These are phyloP conservation scores for Arabidopsis suecica DNA, from an alignment of 345 rosid genomes.

Conservation along the genomic window DNA sequence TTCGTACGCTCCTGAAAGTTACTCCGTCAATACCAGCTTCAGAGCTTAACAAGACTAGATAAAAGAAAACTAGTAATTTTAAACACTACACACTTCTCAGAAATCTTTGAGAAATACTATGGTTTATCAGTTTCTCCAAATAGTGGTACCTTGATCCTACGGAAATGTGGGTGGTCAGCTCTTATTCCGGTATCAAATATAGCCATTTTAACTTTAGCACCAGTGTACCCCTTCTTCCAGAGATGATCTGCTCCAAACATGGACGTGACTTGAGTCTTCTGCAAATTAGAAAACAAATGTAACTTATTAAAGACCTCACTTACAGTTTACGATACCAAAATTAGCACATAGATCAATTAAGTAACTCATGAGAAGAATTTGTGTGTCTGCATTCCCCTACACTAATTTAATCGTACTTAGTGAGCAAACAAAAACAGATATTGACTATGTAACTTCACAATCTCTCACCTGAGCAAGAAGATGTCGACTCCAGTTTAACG, in stretches of 20 bases:
- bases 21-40: slow-evolving; percentile 47
- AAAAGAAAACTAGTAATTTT: neutral
- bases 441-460: neutral
- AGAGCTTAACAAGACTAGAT: slow-evolving; percentile 30
- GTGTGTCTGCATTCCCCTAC: too few species aligned
- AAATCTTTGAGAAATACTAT: neutral
- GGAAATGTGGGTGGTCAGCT: slow-evolving; percentile 92
- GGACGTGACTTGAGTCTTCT: slow-evolving; percentile 93
- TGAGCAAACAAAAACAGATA: too few species aligned
- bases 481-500: slow-evolving; percentile 76
- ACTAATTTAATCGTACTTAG: too few species aligned
- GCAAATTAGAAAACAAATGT: slow-evolving; percentile 31
- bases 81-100: neutral
- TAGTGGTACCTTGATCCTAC: slow-evolving; percentile 79
- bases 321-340: neutral
- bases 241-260: slow-evolving; percentile 92
- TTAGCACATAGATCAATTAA: neutral
- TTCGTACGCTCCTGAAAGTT: slow-evolving; percentile 89
- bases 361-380: neutral
- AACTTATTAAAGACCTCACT: slow-evolving; percentile 28
- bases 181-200: slow-evolving; percentile 98
- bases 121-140: slow-evolving; percentile 11
- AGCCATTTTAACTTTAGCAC: slow-evolving; percentile 96
- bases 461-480: slow-evolving; percentile 68
- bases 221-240: slow-evolving; percentile 91